Evolutionary conservation across 192 early-diverging fungal genomes (phyloP), one percentile per base, ranked within the genome.

Genomic region (Coemansia javaensis): DNA sequence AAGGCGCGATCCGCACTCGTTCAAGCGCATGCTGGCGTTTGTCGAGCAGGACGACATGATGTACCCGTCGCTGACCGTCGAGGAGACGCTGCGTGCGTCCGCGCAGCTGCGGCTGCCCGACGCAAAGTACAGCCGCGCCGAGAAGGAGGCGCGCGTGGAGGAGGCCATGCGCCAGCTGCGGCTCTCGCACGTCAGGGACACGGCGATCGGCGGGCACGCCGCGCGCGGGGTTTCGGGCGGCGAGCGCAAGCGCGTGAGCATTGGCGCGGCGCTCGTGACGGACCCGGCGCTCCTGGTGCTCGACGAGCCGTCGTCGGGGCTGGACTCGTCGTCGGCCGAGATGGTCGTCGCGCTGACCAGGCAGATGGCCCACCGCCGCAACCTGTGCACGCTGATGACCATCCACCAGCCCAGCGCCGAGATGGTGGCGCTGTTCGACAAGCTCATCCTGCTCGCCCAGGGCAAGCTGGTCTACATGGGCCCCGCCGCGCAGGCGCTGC

Each of bases 331-430:
- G 22, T 81, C 81, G 4, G 80, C 85, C 8, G 67, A 76, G 23
- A 73, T 77, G 48, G 61, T 85, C 14, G 73, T 83, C 20, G 51
- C 67, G 38, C 75, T 81, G 33, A 73, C 83, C 22, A 60, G 66
- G 39, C 57, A 77, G 18, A 70, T 90, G 47, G 77, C 83, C 3
- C 61, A 59, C 21, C 44, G 63, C 39, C 64, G 71, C n/a, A 65
- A 78, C 8, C 83, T 83, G 33, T 85, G 89, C 23, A 79, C 91
- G 5, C 58, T 96, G 14, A 83, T 90, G 57, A 89, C 86, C 14
- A 89, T 96, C 55, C 93, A 95, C 59, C 91, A 93, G 62, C 93
- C 93, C 1, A 77, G 84, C 22, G 84, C 84, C 18, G 81, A 90
- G 53, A 80, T 90, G 40, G 90, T 85, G 45, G 66, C 72, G 17